Evolutionary conservation across 176 grass and related monocot species (phyloP).

Genomic region (Pharus latifolius): DNA sequence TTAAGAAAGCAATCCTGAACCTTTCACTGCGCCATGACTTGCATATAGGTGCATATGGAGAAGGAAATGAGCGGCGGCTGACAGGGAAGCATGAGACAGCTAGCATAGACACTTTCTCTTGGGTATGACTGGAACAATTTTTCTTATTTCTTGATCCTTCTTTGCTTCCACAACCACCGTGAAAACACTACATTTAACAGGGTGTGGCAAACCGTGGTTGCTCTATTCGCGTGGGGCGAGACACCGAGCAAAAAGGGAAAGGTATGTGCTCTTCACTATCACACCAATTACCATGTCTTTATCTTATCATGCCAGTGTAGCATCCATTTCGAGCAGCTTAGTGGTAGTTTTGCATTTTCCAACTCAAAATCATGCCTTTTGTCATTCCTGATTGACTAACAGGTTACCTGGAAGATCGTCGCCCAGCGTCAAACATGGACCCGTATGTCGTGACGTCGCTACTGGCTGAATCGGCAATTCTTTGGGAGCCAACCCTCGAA

Average conservation of each 20-base stretch:
- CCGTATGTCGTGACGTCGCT: conserved; percentile 84
- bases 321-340: not conserved
- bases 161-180: no score
- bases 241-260: conserved; percentile 90
- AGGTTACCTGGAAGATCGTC: conserved; percentile 96
- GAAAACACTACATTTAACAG: conserved; percentile 30
- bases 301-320: not conserved
- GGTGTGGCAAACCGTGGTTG: conserved; percentile 98
- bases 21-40: conserved; percentile 84
- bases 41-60: conserved; percentile 93
- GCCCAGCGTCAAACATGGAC: conserved; percentile 97
- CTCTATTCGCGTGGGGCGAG: conserved; percentile 88
- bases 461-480: conserved; percentile 71
- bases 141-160: not conserved
- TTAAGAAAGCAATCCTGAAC: conserved; percentile 96
- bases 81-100: conserved; percentile 94
- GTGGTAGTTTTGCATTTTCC: not conserved
- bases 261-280: conserved; percentile 42
- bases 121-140: conserved; percentile 42
- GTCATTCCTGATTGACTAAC: not conserved
- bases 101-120: conserved; percentile 86
- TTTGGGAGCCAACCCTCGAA: conserved; percentile 84
- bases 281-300: no score
- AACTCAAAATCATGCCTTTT: not conserved
- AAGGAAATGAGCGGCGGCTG: conserved; percentile 92